phyloP scores from a whole-genome alignment of 2,329 filamentous ascomycete genomes.

The Colletotrichum trifolii region DNA sequence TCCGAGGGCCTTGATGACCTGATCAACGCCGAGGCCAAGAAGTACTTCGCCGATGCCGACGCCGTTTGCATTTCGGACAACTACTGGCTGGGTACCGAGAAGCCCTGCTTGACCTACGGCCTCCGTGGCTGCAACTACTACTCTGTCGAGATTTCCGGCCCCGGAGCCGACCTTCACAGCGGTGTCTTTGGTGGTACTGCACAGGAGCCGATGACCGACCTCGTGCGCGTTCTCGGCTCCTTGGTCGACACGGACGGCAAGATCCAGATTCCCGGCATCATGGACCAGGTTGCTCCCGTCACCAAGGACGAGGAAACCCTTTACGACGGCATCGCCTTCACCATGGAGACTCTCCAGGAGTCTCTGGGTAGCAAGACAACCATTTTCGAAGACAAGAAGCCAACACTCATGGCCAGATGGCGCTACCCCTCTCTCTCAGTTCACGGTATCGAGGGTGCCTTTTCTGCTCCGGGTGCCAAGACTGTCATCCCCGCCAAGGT shows the following conservation, averaged over 20 bases:
- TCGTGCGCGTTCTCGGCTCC: conserved; percentile 82
- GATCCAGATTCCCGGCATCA: conserved; percentile 93
- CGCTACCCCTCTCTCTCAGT: conserved; percentile 92
- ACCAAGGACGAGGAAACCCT: conserved; percentile 86
- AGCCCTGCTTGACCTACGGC: conserved; percentile 97
- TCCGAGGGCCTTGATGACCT: conserved; percentile 96
- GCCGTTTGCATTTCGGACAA: conserved; percentile 99
- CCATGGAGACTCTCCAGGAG: conserved; percentile 94
- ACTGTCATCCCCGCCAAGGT: conserved; percentile 99
- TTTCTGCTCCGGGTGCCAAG: conserved; percentile 93
- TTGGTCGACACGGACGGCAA: conserved; percentile 92
- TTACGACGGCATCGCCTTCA: conserved; percentile 93
- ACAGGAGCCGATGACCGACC: conserved; percentile 98
- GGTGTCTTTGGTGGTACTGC: conserved; percentile 97
- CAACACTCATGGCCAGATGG: conserved; percentile 96
- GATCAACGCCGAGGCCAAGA: conserved; percentile 89
- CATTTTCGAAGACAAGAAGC: conserved; percentile 89
- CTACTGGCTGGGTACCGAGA: conserved; percentile 99
- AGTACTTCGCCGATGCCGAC: conserved; percentile 94
- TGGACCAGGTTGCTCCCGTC: conserved; percentile 90
- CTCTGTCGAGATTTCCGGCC: conserved; percentile 88
- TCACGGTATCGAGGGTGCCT: conserved; percentile 95
- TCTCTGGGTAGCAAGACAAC: conserved; percentile 89
- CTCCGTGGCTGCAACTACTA: conserved; percentile 99
- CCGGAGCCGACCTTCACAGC: conserved; percentile 93